A percentile compares a stretch with the other conserved stretches of the same genome.
phyloP scores from a whole-genome alignment of 2,329 filamentous ascomycete species.

The Colletotrichum tamarilloi region DNA sequence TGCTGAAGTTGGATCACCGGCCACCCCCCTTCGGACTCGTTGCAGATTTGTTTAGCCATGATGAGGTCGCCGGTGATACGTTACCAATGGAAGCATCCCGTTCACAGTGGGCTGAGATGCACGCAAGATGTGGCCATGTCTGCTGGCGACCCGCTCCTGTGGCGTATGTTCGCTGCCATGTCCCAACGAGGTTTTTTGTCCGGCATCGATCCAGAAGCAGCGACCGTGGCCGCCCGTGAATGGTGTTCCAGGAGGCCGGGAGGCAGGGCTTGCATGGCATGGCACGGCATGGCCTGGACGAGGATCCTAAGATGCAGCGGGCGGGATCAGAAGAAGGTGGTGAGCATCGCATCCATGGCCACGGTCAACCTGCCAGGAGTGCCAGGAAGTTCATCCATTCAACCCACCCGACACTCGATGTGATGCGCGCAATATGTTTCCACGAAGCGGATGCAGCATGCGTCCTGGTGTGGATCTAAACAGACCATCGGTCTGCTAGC shows the following conservation, averaged over 20 bases:
- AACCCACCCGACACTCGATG: slow-evolving; percentile 15
- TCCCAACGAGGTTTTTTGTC: slow-evolving; percentile 28
- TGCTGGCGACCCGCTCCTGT: slow-evolving; percentile 14
- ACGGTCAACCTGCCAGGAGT: slow-evolving; percentile 4
- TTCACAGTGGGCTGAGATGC: slow-evolving; percentile 27
- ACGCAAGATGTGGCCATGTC: slow-evolving; percentile 30
- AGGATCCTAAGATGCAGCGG: slow-evolving; percentile 36
- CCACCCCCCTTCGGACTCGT: not conserved
- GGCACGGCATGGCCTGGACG: slow-evolving; percentile 28
- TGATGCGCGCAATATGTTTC: slow-evolving; percentile 31
- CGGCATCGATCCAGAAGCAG: slow-evolving; percentile 25
- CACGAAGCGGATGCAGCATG: slow-evolving; percentile 19
- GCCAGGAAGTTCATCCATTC: slow-evolving; percentile 4
- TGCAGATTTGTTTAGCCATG: not conserved
- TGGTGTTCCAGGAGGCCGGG: slow-evolving; percentile 32
- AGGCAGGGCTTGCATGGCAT: slow-evolving; percentile 31
- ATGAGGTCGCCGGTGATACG: not conserved
- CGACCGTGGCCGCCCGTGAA: slow-evolving; percentile 27
- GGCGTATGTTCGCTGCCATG: slow-evolving; percentile 21
- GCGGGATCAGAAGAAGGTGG: slow-evolving; percentile 28
- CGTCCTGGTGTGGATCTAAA: slow-evolving; percentile 22
- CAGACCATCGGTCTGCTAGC: slow-evolving; percentile 23
- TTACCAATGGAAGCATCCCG: not conserved
- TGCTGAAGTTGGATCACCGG: not conserved
- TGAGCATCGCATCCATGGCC: slow-evolving; percentile 28